Base-by-base conservation (phyloP, 495 filamentous ascomycete genomes). In the Baudoinia panamericana region DNA sequence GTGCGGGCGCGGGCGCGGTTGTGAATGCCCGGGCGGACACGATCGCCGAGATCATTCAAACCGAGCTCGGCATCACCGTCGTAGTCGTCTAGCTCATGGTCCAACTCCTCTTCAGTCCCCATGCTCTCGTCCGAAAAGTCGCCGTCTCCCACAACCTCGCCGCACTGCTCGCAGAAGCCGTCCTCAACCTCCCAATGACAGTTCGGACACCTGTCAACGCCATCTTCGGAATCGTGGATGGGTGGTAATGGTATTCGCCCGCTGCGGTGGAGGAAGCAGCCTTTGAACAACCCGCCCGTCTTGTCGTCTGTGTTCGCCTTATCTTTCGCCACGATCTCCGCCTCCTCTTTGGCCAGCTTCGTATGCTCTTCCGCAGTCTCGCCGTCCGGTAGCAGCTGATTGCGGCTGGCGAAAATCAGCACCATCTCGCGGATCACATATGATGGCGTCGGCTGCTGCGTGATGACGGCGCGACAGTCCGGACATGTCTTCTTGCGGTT, bases 391-490 rank as follows among this genome's bases (percentile, higher is more conserved):
- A 80, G 56, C 19, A 82, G 63, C 52, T 82, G 78, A 13, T 71
- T 66, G 13, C 73, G 72, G 36, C 61, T 64, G 17, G 78, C 69
- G 48, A 82, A 80, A 37, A 77, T 63, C 36, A 77, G 70, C 23
- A 77, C 73, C 54, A 83, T 67, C 28, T 81, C 70, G 30, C 76
- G 71, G 39, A 83, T 65, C 45, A 81, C 52, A 58, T 80, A 84
- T n/a, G 80, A 73, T 39, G 78, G 79, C 13, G 79, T 72, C 0
- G 79, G 79, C 43, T 72, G 62, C 6, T 64, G 61, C 39, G 63
- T 66, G 41, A 83, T 70, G 6, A 64, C 60, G 0, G 71, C 63
- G 45, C 79, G 70, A 54, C 79, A 84, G 52, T 82, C 79, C 4
- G 79, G 79, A 54, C 79, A 84, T 45, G 75, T 80, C 56, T 80